A percentile compares a stretch with the other conserved stretches of the same genome.
phyloP scores from a whole-genome alignment of 2,329 filamentous ascomycete species.

The Xylariaceae sp. region DNA sequence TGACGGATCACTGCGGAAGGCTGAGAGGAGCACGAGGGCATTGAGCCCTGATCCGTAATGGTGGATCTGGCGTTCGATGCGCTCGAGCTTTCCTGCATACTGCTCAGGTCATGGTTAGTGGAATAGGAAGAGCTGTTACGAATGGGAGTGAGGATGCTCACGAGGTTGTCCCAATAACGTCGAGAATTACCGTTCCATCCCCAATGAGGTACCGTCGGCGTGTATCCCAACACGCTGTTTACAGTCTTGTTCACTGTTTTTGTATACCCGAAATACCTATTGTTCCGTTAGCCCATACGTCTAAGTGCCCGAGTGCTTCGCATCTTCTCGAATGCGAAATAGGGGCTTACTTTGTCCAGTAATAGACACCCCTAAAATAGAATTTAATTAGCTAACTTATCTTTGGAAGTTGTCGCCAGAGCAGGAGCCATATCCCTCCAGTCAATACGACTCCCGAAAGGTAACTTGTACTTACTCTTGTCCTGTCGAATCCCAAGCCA shows the following conservation, averaged over 20 bases:
- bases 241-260: conserved; percentile 47
- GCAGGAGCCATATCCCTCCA: neutral
- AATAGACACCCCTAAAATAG: conserved; percentile 46
- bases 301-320: neutral
- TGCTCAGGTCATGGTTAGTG: conserved; percentile 5
- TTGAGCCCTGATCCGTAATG: conserved; percentile 60
- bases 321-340: no score
- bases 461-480: conserved; percentile 41
- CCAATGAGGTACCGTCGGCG: conserved; percentile 57
- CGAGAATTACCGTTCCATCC: conserved; percentile 60
- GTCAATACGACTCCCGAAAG: neutral
- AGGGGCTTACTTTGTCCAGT: conserved; percentile 46
- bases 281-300: neutral
- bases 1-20: conserved; percentile 44
- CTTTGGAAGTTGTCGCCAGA: neutral
- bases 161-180: conserved; percentile 57
- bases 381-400: conserved; percentile 8
- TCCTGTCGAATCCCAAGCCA: conserved; percentile 60
- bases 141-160: conserved; percentile 1
- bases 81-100: conserved; percentile 41
- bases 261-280: conserved; percentile 46
- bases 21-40: conserved; percentile 49
- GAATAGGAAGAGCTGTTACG: neutral
- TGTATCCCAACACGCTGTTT: conserved; percentile 52
- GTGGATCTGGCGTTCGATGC: conserved; percentile 51